Base-by-base conservation (phyloP, 768 basidiomycete species). In the Hygrocybe coccinea region DNA sequence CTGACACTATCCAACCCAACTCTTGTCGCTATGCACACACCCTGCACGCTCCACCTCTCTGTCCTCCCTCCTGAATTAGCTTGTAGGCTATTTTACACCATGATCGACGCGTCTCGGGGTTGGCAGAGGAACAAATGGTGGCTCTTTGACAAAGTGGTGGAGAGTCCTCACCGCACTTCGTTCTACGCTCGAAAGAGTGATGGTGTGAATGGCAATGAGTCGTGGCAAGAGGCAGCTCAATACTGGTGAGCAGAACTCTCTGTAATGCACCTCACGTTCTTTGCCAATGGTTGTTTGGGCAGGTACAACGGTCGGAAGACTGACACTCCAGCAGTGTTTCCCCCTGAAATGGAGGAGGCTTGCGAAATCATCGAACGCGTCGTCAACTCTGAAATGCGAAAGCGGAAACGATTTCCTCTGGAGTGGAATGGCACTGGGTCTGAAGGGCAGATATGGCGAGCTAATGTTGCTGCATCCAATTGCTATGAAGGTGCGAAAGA, bases 51-150 rank as follows among this genome's bases (percentile, higher is more conserved):
- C 41, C 89, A 91, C 66, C 68, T 73, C 15, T 81, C 84, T 11
- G 65, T 87, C 19, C 78, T 92, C 9, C 87, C 91, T 7, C 78
- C 82, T 2, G 85, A 89, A 46, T 79, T 92, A 15, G 90, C 91
- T 0, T 89, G 81, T 65, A 75, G 75, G 49, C 73, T 92, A 19
- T 92, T 89, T 67, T 84, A 91, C 59, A 76, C 76, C 0, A 85
- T 92, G 87, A 57, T 86, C 12, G 76, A 83, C 47, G 71, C 76
- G 14, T 83, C 89, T 17, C 74, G 69, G 38, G 62, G 68, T 7
- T 92, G 89, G 90, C 71, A 79, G 58, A 74, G 82, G 49, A 89
- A 87, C 58, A 87, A 84, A 61, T 92, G 90, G 91, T 91, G 85
- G 85, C 76, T 92, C 17, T 86, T 89, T 67, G 89, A 92, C 63